Evolutionary conservation across 306 rosid species (phyloP).

Genomic region (Trichosanthes truncata): DNA sequence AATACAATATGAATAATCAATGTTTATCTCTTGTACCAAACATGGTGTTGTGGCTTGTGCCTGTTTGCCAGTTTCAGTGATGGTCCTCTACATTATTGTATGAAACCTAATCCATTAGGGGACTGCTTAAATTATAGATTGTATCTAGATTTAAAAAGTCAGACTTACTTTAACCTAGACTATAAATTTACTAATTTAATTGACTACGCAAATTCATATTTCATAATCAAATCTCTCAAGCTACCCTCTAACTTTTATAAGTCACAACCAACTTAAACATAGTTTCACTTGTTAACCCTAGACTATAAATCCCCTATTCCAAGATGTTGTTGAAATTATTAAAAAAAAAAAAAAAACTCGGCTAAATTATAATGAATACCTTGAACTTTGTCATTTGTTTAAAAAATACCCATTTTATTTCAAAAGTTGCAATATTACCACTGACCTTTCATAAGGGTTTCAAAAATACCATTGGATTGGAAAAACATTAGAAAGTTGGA

Average conservation of each 20-base stretch:
- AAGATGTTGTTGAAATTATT: too few species aligned
- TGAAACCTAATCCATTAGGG: not conserved
- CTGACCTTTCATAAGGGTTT: too few species aligned
- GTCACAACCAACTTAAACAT: too few species aligned
- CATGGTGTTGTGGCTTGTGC: not conserved
- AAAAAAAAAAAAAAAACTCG: too few species aligned
- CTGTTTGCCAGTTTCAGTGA: not conserved
- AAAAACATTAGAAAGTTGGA: too few species aligned
- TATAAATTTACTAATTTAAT: not conserved
- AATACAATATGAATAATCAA: not conserved
- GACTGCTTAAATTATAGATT: not conserved
- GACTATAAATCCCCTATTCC: too few species aligned
- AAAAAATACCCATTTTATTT: too few species aligned
- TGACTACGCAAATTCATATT: not conserved
- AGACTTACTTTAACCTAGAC: not conserved
- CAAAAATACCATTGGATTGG: too few species aligned
- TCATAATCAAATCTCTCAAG: not conserved
- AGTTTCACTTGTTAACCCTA: too few species aligned
- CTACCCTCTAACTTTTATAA: not conserved
- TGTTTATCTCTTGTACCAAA: conserved; percentile 1
- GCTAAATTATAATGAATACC: too few species aligned
- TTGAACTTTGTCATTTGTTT: too few species aligned
- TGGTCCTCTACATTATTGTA: not conserved
- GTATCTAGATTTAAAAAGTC: not conserved
- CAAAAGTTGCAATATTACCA: too few species aligned